A percentile compares a stretch with the other conserved stretches of the same genome.
Conservation (phyloP, 2,329 filamentous ascomycete genomes). For the Colletotrichum euphorbiae region DNA sequence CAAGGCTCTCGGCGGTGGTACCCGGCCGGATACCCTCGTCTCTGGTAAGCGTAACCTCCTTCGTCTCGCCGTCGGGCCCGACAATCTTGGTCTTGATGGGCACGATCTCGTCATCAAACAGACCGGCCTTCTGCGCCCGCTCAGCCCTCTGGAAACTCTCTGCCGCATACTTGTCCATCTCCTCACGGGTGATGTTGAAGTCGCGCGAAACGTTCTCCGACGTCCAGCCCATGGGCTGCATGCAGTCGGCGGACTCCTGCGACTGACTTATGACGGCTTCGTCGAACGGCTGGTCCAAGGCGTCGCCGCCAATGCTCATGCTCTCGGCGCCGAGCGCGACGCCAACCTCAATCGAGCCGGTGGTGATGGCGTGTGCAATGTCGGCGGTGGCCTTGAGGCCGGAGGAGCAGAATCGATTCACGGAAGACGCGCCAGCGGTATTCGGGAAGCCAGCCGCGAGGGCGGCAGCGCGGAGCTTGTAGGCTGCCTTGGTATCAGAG, state of each 20-base stretch:
- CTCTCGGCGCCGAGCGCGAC: constrained; percentile 89
- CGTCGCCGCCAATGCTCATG: constrained; percentile 82
- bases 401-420: constrained; percentile 98
- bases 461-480: constrained; percentile 88
- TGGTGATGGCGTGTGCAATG: constrained; percentile 87
- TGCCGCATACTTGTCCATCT: constrained; percentile 86
- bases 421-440: constrained; percentile 81
- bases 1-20: constrained; percentile 84
- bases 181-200: constrained; percentile 84
- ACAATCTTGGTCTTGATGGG: constrained; percentile 86
- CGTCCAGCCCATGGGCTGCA: constrained; percentile 98
- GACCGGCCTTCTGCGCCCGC: constrained; percentile 87
- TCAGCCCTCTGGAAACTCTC: constrained; percentile 92
- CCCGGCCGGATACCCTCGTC: constrained; percentile 94
- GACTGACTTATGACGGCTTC: constrained; percentile 76
- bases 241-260: constrained; percentile 85
- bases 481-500: constrained; percentile 85
- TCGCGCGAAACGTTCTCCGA: constrained; percentile 95
- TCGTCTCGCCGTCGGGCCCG: constrained; percentile 83
- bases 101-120: constrained; percentile 93
- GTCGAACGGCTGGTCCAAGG: constrained; percentile 79
- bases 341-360: constrained; percentile 86
- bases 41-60: constrained; percentile 81
- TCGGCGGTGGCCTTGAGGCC: constrained; percentile 96
- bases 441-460: constrained; percentile 95